Conservation (phyloP, 768 basidiomycete species). For the Tricholoma sp. region DNA sequence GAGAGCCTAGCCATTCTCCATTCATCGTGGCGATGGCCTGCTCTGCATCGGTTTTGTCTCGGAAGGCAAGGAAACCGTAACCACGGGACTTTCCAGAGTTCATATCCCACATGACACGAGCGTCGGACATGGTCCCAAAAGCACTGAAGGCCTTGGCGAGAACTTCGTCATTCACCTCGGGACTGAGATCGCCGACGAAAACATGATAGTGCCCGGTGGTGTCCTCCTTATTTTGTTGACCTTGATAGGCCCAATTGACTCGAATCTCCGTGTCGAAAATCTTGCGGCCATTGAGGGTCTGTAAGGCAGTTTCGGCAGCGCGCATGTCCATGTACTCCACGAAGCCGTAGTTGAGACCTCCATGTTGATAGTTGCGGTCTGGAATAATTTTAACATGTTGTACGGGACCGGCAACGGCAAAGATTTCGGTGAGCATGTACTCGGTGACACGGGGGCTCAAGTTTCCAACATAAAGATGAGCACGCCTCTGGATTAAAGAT, state of each 20-base stretch:
- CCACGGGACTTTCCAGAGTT: conserved; percentile 98
- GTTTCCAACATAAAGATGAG: conserved; percentile 99
- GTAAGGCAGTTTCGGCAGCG: conserved; percentile 96
- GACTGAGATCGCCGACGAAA: conserved; percentile 99
- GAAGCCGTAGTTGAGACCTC: conserved; percentile 98
- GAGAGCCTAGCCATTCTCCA: conserved; percentile 97
- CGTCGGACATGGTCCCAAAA: conserved; percentile 95
- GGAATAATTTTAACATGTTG: conserved; percentile 99
- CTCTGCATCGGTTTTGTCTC: conserved; percentile 98
- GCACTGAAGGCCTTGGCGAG: conserved; percentile 96
- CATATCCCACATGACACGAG: conserved; percentile 99
- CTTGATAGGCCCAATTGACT: conserved; percentile 99
- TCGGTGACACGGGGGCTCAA: conserved; percentile 96
- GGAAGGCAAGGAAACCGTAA: conserved; percentile 97
- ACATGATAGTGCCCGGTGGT: conserved; percentile 97
- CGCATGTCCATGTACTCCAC: conserved; percentile 99
- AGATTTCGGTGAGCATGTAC: conserved; percentile 98
- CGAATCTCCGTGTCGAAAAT: conserved; percentile 99
- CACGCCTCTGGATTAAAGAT: conserved; percentile 59
- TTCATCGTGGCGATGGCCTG: conserved; percentile 99
- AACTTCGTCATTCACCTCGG: conserved; percentile 97
- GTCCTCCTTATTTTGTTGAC: conserved; percentile 97
- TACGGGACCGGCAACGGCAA: conserved; percentile 94
- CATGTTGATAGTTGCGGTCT: conserved; percentile 98
- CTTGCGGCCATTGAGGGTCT: conserved; percentile 97